Conservation (phyloP, 1,284 basidiomycete species). For the Ustilago hordei region DNA sequence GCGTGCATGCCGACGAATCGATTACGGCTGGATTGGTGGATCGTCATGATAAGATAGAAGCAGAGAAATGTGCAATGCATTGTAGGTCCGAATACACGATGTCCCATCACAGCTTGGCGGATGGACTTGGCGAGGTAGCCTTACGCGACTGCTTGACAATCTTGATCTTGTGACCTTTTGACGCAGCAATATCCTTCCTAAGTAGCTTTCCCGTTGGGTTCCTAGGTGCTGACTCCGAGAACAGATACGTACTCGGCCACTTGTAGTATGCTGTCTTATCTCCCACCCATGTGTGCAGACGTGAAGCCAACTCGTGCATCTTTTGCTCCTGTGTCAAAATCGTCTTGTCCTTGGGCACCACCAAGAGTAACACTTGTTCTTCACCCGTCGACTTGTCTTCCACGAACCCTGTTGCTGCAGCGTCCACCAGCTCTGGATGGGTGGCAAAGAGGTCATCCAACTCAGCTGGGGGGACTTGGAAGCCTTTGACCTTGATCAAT, state of each 20-base stretch:
- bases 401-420: slow-evolving; percentile 37
- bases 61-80: not conserved
- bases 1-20: not conserved
- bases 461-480: slow-evolving; percentile 60
- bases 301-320: slow-evolving; percentile 31
- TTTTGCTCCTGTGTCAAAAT: slow-evolving; percentile 19
- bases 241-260: slow-evolving; percentile 47
- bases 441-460: slow-evolving; percentile 53
- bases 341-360: slow-evolving; percentile 42
- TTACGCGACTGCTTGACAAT: slow-evolving; percentile 36
- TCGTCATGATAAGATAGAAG: not conserved
- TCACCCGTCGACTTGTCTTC: slow-evolving; percentile 35
- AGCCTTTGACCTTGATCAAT: slow-evolving; percentile 57
- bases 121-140: slow-evolving; percentile 2
- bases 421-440: slow-evolving; percentile 47
- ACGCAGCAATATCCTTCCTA: slow-evolving; percentile 42
- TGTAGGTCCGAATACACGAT: not conserved
- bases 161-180: slow-evolving; percentile 24
- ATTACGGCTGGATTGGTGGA: not conserved
- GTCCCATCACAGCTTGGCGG: slow-evolving; percentile 29
- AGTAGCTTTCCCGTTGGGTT: slow-evolving; percentile 51
- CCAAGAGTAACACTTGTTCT: slow-evolving; percentile 41
- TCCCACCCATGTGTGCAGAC: slow-evolving; percentile 41
- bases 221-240: slow-evolving; percentile 29
- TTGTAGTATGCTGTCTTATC: slow-evolving; percentile 57